Conservation (phyloP, 345 rosid species). For the Draba incana region DNA sequence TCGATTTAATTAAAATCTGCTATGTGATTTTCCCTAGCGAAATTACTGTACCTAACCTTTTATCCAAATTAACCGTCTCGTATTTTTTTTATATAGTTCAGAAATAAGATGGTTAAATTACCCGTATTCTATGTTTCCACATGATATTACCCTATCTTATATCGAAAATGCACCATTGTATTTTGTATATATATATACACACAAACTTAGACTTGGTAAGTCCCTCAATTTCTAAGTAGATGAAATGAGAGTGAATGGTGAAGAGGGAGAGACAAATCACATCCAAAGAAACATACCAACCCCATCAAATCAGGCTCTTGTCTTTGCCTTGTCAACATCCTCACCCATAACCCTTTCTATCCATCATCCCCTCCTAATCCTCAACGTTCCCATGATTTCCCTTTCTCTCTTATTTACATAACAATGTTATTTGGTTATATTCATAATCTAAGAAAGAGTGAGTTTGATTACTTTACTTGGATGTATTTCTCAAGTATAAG, state of each 20-base stretch:
- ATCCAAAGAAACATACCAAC: slow-evolving; percentile 37
- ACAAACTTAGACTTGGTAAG: slow-evolving; percentile 12
- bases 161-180: too few relatives aligned
- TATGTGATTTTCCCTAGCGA: too few relatives aligned
- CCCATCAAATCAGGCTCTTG: slow-evolving; percentile 39
- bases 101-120: too few relatives aligned
- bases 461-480: slow-evolving; percentile 7
- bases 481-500: neutral
- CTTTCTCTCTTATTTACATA: neutral
- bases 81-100: too few relatives aligned
- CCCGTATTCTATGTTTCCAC: too few relatives aligned
- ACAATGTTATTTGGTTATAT: neutral
- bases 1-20: too few relatives aligned
- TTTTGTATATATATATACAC: neutral
- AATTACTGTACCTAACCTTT: too few relatives aligned
- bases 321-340: slow-evolving; percentile 38
- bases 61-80: too few relatives aligned
- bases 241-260: slow-evolving; percentile 20
- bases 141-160: too few relatives aligned
- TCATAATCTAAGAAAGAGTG: neutral
- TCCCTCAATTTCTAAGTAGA: slow-evolving; percentile 4
- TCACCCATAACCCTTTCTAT: slow-evolving; percentile 21
- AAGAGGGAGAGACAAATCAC: slow-evolving; percentile 37
- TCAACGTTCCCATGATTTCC: neutral
- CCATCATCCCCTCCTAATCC: slow-evolving; percentile 5